Base-by-base conservation (phyloP, 441 rosid species). In the Syzygium malaccense region DNA sequence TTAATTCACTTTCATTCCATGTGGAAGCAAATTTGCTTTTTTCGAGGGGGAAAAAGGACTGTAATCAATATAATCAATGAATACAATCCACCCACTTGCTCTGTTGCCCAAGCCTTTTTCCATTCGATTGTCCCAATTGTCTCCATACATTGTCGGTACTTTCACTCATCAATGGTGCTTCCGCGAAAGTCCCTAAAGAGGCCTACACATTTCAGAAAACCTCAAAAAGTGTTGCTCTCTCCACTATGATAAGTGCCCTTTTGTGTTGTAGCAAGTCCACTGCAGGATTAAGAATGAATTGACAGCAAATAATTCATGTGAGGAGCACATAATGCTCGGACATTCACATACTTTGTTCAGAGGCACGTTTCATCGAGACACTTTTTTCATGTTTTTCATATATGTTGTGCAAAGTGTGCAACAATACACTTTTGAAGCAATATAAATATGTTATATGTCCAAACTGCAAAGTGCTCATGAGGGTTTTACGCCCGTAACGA, bases 151-250 rank as follows among this genome's bases (percentile, higher is more conserved):
- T 88, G 53, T 68, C 89, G 86, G 88, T 89, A 78, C 87, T 71
- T 75, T 53, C 90, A 60, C 89, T 88, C 80, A 78, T 58, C 89
- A 86, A 89, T 64, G 86, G 53, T 62, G 41, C 75, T 51, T 45
- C 88, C n/a, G 54, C 66, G 28, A 85, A 28, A 51, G 30, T 87
- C 92, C 17, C 66, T 53, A 33, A 88, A 68, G 85, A 66, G 86
- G 90, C 88, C 91, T 78, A 66, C 92, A 89, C 90, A 86, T 88
- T 79, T 85, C 45, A 62, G 23, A 71, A 78, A 88, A 66, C 14
- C 51, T 75, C 9, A 20, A 4, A 41, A 75, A 12, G 8, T 23
- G n/a, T 41, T 37, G n/a, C 51, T 75, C 83, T 28, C 25, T 75
- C 51, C n/a, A 41, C 15, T 8, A 75, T 37, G 28, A 45, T 41